phyloP scores from a whole-genome alignment of 164 flowering plant species.

The Piper longum region DNA sequence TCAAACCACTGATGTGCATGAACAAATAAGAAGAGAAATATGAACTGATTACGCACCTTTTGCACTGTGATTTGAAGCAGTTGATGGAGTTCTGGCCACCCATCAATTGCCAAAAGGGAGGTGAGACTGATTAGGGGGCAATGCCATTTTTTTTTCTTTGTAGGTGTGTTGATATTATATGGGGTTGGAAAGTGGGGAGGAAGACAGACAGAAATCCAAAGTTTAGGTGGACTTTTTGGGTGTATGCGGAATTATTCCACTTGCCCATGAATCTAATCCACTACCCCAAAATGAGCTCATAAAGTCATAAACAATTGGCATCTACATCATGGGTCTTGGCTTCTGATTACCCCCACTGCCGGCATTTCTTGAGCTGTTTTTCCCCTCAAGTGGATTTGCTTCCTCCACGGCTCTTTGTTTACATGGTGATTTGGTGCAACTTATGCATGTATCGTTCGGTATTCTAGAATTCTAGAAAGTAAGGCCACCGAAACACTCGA shows the following conservation, averaged over 20 bases:
- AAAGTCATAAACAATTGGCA: not conserved
- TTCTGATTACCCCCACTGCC: constrained; percentile 1
- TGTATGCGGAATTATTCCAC: constrained; percentile 15
- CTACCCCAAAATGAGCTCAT: constrained; percentile 7
- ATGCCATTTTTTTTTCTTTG: not conserved
- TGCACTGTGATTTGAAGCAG: constrained; percentile 1
- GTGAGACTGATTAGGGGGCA: not conserved
- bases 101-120: not conserved
- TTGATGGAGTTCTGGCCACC: constrained; percentile 1
- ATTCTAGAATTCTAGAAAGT: no score
- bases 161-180: not conserved
- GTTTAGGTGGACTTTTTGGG: constrained; percentile 7
- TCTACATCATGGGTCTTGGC: constrained; percentile 8
- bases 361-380: not conserved
- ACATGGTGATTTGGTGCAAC: no score
- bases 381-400: constrained; percentile 1
- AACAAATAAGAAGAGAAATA: not conserved
- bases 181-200: not conserved
- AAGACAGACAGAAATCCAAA: constrained; percentile 5
- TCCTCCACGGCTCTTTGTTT: not conserved
- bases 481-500: no score
- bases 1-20: not conserved
- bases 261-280: constrained; percentile 21
- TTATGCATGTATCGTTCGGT: no score
- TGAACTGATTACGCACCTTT: constrained; percentile 4